Evolutionary conservation across 768 basidiomycete species (phyloP).

Genomic region (Boletus rubroflammeus): DNA sequence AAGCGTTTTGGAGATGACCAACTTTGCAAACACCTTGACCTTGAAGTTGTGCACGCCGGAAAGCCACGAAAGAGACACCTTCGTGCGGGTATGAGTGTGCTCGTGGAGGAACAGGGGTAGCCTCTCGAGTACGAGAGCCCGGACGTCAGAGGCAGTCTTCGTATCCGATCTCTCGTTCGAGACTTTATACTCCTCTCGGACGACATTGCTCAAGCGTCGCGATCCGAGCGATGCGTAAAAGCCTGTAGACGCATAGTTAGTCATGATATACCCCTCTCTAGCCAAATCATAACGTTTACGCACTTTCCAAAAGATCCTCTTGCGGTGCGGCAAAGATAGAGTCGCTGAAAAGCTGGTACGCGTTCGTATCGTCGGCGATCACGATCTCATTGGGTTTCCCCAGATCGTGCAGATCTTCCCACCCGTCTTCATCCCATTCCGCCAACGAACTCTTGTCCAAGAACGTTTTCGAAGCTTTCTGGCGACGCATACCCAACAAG

Average conservation of each 20-base stretch:
- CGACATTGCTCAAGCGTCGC: conserved; percentile 61
- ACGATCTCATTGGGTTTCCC: conserved; percentile 66
- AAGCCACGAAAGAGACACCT: conserved; percentile 65
- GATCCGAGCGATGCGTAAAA: conserved; percentile 81
- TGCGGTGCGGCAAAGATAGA: conserved; percentile 77
- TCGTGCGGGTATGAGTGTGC: conserved; percentile 63
- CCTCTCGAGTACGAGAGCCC: conserved; percentile 70
- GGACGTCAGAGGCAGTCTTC: conserved; percentile 48
- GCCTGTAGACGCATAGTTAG: conserved; percentile 33
- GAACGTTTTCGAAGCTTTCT: conserved; percentile 29
- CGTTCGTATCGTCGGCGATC: conserved; percentile 83
- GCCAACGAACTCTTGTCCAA: conserved; percentile 17
- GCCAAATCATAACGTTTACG: background rate
- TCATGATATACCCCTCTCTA: background rate
- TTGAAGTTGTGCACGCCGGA: conserved; percentile 60
- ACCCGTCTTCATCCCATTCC: conserved; percentile 63
- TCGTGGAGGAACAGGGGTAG: conserved; percentile 91
- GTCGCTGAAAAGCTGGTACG: conserved; percentile 75
- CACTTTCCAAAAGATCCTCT: conserved; percentile 88
- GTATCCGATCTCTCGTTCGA: conserved; percentile 48
- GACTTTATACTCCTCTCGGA: conserved; percentile 74
- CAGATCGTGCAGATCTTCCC: conserved; percentile 71
- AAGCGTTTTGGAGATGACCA: conserved; percentile 61
- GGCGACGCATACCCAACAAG: conserved; percentile 70
- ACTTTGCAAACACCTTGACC: conserved; percentile 63